Base-by-base conservation (phyloP, 2,329 filamentous ascomycete genomes). In the Stylonectria norvegica region DNA sequence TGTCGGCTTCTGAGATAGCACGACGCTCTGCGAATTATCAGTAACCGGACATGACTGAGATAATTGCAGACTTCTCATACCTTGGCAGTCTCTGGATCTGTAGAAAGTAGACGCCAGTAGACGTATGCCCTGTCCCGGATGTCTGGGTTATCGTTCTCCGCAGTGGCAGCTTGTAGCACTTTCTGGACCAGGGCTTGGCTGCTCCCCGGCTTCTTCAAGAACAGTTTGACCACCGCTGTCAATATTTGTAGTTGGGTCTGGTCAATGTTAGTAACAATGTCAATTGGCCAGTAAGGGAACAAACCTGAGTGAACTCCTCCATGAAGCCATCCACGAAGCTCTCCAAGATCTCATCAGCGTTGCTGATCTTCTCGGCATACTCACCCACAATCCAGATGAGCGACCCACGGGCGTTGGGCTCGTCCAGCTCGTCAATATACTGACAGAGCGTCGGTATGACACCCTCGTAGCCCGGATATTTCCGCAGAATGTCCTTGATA, bases 361-460 rank as follows among this genome's bases (percentile, higher is more conserved):
- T 97, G 69, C 81, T 95, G 59, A 98, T 98, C 75, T 98, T 98
- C 71, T 98, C 93, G 1, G 93, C 93, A 62, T 98, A 98, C 64
- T 98, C 93, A 53, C 93, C 93, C 5, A 98, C 91, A 53, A 98
- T 97, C 93, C 93, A 98, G 58, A 98, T 97, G 44, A 98, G 71
- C 16, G 91, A 86, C 3, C 86, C 90, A 58, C 93, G 76, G 5
- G 93, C 93, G 56, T 89, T 84, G 1, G 91, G 90, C 65, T 98
- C 93, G 60, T 98, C 93, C 51, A 98, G 67, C 55, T 98, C 93
- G 57, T 98, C 93, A 47, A 98, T 96, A 60, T 95, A 89, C 64
- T 96, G 81, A 71, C 94, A 98, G 11, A 98, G 76, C 1, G 89
- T 95, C 3, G 91, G 91, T 55, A 98, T 98, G 53, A 98, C 95